Percentiles rank a stretch among this genome's conserved stretches.
Evolutionary conservation across 768 basidiomycete genomes (phyloP).

Genomic region (Lactarius hatsudake): DNA sequence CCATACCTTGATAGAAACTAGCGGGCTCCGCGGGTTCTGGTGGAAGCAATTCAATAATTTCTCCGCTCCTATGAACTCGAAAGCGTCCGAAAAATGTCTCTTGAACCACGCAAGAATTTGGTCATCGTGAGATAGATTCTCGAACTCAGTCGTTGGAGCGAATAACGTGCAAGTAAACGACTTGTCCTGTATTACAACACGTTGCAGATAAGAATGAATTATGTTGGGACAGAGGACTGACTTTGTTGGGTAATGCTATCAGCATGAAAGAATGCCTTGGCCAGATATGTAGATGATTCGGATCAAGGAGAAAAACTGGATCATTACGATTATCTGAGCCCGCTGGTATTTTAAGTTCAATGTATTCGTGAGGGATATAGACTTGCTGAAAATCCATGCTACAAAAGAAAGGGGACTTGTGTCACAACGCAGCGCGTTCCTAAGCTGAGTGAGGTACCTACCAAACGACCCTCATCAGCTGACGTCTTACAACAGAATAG

Average conservation of each 20-base stretch:
- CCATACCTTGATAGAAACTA: constrained; percentile 90
- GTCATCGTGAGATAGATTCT: constrained; percentile 59
- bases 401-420: constrained; percentile 11
- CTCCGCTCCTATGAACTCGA: constrained; percentile 79
- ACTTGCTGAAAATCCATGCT: constrained; percentile 96
- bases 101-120: constrained; percentile 72
- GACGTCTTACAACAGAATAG: constrained; percentile 84
- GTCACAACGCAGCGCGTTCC: constrained; percentile 31
- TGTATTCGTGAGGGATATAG: constrained; percentile 94
- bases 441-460: constrained; percentile 42
- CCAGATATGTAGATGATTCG: constrained; percentile 98
- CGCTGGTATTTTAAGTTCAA: constrained; percentile 95
- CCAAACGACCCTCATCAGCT: constrained; percentile 95
- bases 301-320: constrained; percentile 79
- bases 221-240: constrained; percentile 42
- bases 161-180: constrained; percentile 98
- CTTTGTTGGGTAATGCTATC: constrained; percentile 96
- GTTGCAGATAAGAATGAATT: constrained; percentile 23
- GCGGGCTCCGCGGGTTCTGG: constrained; percentile 80
- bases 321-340: constrained; percentile 58
- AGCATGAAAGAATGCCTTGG: constrained; percentile 99
- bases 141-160: constrained; percentile 76
- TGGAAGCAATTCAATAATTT: constrained; percentile 72
- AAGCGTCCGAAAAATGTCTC: constrained; percentile 83
- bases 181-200: constrained; percentile 56